Conservation (phyloP, 176 grass and related monocot species). For the Oryza rufipogon region DNA sequence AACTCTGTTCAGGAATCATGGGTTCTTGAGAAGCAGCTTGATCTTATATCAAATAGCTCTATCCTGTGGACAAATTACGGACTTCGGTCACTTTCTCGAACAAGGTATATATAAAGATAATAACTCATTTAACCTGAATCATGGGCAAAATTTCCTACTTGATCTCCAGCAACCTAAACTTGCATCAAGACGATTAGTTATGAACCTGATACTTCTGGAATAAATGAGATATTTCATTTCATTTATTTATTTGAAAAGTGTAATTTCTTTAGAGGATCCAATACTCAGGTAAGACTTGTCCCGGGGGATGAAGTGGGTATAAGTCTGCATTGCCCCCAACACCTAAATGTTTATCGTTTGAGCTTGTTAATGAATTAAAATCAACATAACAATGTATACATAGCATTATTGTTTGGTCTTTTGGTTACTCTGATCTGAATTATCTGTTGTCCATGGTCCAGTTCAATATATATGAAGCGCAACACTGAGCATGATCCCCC, state of each 20-base stretch:
- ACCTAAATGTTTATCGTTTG: background rate
- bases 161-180: background rate
- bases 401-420: constrained; percentile 4
- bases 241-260: background rate
- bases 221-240: background rate
- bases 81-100: constrained; percentile 85
- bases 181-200: background rate
- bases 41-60: constrained; percentile 84
- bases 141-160: background rate
- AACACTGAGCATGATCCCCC: constrained; percentile 92
- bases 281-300: background rate
- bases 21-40: constrained; percentile 85
- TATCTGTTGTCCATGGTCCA: constrained; percentile 45
- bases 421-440: constrained; percentile 16
- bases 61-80: constrained; percentile 95
- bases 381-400: background rate
- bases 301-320: background rate
- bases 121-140: background rate
- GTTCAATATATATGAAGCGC: constrained; percentile 91
- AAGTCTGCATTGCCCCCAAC: background rate
- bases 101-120: constrained; percentile 57
- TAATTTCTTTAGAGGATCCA: background rate
- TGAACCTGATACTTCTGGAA: background rate
- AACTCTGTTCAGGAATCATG: constrained; percentile 64
- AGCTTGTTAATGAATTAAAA: background rate